A percentile compares a stretch with the other conserved stretches of the same genome.
These are phyloP conservation scores for Striga asiatica DNA, from an alignment of 257 asterid genomes.

Conservation along the genomic window DNA sequence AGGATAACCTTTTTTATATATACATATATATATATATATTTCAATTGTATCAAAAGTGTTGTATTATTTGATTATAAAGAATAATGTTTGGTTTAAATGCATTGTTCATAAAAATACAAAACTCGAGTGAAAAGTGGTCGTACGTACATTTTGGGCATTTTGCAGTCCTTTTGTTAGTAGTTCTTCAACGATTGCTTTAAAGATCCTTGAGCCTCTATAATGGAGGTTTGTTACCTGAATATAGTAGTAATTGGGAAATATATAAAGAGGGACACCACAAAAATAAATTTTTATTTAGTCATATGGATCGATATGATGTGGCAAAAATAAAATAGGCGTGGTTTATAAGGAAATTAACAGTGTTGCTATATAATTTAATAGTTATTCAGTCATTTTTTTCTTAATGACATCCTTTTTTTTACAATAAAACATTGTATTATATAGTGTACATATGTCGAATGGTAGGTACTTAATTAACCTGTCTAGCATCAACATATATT, in stretches of 20 bases:
- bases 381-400: too few species aligned
- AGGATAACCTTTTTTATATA: slow-evolving; percentile 39
- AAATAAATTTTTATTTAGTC: too few species aligned
- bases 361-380: too few species aligned
- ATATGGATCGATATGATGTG: too few species aligned
- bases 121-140: background rate
- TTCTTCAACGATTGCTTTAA: slow-evolving; percentile 16
- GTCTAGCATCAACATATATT: too few species aligned
- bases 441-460: too few species aligned
- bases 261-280: too few species aligned
- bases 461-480: too few species aligned
- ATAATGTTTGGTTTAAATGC: background rate
- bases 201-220: slow-evolving; percentile 31
- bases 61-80: background rate
- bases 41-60: background rate
- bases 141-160: slow-evolving; percentile 24
- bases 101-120: background rate
- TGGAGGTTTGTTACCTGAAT: slow-evolving; percentile 16
- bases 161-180: slow-evolving; percentile 23
- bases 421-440: too few species aligned
- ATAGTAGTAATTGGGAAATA: background rate
- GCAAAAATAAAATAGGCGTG: too few species aligned
- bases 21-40: background rate
- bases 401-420: too few species aligned
- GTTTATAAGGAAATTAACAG: too few species aligned